phyloP scores from a whole-genome alignment of 2,329 filamentous ascomycete genomes.

The Colletotrichum magnum region DNA sequence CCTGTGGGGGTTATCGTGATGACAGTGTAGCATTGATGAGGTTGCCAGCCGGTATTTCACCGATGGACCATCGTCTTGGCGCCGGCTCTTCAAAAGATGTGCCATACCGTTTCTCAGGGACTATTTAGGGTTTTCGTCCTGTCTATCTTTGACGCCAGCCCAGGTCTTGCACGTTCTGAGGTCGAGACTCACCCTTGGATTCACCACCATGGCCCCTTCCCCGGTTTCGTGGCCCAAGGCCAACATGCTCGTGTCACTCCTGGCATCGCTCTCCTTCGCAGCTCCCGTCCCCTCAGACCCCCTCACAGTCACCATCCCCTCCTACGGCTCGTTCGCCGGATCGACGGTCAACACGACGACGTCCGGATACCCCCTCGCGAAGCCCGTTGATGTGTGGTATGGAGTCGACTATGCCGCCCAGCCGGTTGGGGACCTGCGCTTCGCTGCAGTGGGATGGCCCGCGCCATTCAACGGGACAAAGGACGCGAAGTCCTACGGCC shows the following conservation, averaged over 20 bases:
- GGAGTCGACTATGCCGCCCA: slow-evolving; percentile 25
- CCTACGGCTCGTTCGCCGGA: slow-evolving; percentile 12
- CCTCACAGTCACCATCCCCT: slow-evolving; percentile 1
- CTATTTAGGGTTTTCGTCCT: too few relatives aligned
- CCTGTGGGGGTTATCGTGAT: slow-evolving; percentile 7
- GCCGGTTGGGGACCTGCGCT: slow-evolving; percentile 10
- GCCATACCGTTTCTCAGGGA: too few relatives aligned
- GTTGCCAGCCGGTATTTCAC: neutral
- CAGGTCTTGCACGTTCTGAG: neutral
- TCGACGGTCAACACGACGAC: slow-evolving; percentile 15
- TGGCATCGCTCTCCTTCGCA: neutral
- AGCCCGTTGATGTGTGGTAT: slow-evolving; percentile 24
- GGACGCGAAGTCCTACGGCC: slow-evolving; percentile 13
- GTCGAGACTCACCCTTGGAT: neutral
- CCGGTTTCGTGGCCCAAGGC: neutral
- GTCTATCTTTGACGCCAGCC: too few relatives aligned
- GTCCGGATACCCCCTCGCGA: slow-evolving; percentile 21
- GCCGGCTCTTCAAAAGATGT: neutral
- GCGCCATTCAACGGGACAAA: slow-evolving; percentile 13
- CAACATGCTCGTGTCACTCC: neutral
- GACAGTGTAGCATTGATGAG: neutral
- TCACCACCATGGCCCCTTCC: neutral
- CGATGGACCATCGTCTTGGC: neutral
- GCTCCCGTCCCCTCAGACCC: neutral
- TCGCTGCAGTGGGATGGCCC: slow-evolving; percentile 2